Base-by-base conservation (phyloP, 495 filamentous ascomycete genomes). In the Talaromyces wortmannii region DNA sequence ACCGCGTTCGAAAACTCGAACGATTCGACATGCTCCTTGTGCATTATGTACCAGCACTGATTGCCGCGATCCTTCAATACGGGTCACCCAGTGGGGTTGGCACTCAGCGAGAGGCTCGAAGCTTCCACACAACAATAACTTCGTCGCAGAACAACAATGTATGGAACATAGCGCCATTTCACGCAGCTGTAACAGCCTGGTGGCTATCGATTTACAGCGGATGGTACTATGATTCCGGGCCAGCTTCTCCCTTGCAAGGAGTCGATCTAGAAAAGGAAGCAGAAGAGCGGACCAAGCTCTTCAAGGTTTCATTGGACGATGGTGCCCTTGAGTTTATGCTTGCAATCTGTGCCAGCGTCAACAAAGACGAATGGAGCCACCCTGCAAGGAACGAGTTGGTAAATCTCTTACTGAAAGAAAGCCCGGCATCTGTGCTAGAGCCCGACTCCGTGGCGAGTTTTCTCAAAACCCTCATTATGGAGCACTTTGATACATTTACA, bases 161-260 rank as follows among this genome's bases (percentile, higher is more conserved):
- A 13, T 95, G 91, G 87, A 71, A 74, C 6, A 64, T 95, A 45
- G 76, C 82, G 31, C 82, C 81, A 57, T 82, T 97, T 29, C 86
- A 90, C 55, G 90, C 91, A 49, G 85, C 90, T 3, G 74, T 88
- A 7, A 78, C 78, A 29, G 80, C 83, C 5, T 87, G 86, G 77
- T 99, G 94, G 94, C 78, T 97, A 40, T 84, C 88, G 45, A 90
- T 96, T 55, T 96, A 96, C 67, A 95, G 89, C 64, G 89, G 86
- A 12, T 91, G 88, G 77, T 96, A 90, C 65, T 75, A 85, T 56
- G 92, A 96, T 59, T 78, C 84, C 52, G 71, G 75, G 52, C 75
- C 75, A 45, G 72, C 75, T 29, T 76, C 73, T 4, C 70, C 76
- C n/a, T 66, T 82, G 23, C 70, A 77, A 15, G 78, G 77, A 0